Base-by-base conservation (phyloP, 2,329 filamentous ascomycete species). In the Remersonia thermophila region DNA sequence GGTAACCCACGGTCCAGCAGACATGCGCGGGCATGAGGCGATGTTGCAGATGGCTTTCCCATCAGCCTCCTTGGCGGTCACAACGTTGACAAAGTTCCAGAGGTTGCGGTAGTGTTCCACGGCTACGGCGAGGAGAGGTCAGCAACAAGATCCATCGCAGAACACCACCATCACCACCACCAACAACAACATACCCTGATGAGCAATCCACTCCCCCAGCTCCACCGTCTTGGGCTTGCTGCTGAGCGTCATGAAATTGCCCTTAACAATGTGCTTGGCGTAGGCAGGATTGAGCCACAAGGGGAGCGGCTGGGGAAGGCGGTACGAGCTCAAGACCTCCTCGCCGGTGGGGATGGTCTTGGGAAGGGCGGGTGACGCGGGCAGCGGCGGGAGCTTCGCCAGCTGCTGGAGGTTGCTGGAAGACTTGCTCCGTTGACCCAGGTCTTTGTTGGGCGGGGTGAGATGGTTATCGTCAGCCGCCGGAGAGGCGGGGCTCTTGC, bases 221-320 rank as follows among this genome's bases (percentile, higher is more conserved):
- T 91, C 84, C 32, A 91, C 80, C 42, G 85, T 81, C 59, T 83
- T 82, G 10, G 84, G 84, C 55, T 83, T 78, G 40, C 82, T 81
- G 49, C 83, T 86, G 38, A 93, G 62, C 5, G 84, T 91, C 76
- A 89, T 83, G 56, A 93, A 91, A 61, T 91, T 93, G 41, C 84
- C 84, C 62, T 85, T 89, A 49, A 91, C 83, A 44, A 87, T 86
- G 51, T 87, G 73, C 50, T 76, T 79, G 40, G 80, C 75, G 51
- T 79, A 76, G 41, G 70, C 63, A 33, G 77, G 67, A 48, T 77
- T 74, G 48, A 81, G 69, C 70, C 79, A 82, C 46, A 78, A 60
- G 6, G 77, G 77, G 27, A 66, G 54, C 4, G 66, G 66, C 23
- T 37, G 46, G 3, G 53, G 51, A 7, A 55, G 50, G 36, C 49